Evolutionary conservation across 169 alveolate species (phyloP).

Genomic region (Cryptosporidium ryanae): DNA sequence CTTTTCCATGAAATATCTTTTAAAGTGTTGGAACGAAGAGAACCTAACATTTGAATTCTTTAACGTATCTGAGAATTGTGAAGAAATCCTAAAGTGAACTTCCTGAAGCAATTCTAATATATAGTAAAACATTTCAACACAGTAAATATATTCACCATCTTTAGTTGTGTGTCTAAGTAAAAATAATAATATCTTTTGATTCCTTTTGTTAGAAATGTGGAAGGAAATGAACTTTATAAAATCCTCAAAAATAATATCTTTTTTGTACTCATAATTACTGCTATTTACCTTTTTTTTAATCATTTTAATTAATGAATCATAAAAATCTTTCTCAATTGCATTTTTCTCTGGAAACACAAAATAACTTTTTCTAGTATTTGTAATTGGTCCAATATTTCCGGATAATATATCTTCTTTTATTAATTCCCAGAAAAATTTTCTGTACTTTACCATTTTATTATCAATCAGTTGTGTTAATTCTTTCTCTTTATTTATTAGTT

Average conservation of each 20-base stretch:
- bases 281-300: neutral
- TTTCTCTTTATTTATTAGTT: neutral
- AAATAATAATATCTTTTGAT: slow-evolving; percentile 14
- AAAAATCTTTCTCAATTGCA: neutral
- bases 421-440: slow-evolving; percentile 55
- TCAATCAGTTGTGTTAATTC: neutral
- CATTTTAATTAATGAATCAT: neutral
- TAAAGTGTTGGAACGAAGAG: too few species aligned
- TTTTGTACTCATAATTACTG: neutral
- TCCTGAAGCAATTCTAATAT: slow-evolving; percentile 9
- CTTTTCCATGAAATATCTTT: too few species aligned
- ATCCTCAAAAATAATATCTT: slow-evolving; percentile 20
- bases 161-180: slow-evolving; percentile 47
- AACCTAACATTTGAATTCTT: neutral
- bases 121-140: slow-evolving; percentile 48
- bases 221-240: slow-evolving; percentile 18
- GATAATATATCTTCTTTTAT: slow-evolving; percentile 25
- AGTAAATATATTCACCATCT: slow-evolving; percentile 25
- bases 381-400: slow-evolving; percentile 49
- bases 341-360: slow-evolving; percentile 24
- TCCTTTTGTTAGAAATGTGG: slow-evolving; percentile 11
- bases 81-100: neutral
- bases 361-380: slow-evolving; percentile 33
- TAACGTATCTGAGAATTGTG: neutral
- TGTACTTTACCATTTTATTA: neutral